Percentiles rank a stretch among this genome's conserved stretches.
phyloP scores from a whole-genome alignment of 257 asterid species.

The Solanum paucissectum region DNA sequence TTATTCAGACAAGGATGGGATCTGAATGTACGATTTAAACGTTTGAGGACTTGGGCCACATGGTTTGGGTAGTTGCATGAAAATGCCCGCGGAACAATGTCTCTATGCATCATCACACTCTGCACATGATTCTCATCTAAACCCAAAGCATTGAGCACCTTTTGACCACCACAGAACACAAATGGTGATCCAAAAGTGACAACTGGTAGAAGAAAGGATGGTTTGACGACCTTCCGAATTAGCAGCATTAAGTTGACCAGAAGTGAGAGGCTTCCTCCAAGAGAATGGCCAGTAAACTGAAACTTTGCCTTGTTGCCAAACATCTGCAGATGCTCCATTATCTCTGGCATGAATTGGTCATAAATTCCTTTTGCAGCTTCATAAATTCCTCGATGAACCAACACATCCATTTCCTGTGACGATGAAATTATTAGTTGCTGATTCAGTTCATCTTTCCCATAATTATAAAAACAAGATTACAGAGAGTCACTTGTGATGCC shows the following conservation, averaged over 20 bases:
- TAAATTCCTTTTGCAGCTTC: constrained; percentile 95
- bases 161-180: constrained; percentile 74
- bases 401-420: constrained; percentile 52
- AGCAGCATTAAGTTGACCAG: constrained; percentile 73
- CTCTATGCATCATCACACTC: constrained; percentile 83
- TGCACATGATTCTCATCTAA: constrained; percentile 61
- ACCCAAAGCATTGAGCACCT: constrained; percentile 48
- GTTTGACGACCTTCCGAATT: constrained; percentile 34
- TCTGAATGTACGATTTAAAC: constrained; percentile 48
- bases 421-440: not conserved
- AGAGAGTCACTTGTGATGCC: not conserved
- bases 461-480: not conserved
- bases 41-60: constrained; percentile 64
- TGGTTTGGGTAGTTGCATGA: constrained; percentile 75
- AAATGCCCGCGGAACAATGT: constrained; percentile 87
- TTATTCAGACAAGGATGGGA: constrained; percentile 77
- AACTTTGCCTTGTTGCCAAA: constrained; percentile 62
- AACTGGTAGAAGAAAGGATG: constrained; percentile 59
- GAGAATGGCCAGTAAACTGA: constrained; percentile 86
- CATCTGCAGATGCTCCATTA: constrained; percentile 41
- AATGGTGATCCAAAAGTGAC: constrained; percentile 88
- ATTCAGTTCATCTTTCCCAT: not conserved
- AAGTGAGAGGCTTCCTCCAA: constrained; percentile 93
- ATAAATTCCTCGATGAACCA: constrained; percentile 84
- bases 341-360: constrained; percentile 73